Evolutionary conservation across 2,329 filamentous ascomycete species (phyloP).

Genomic region (Paramyrothecium sp.): DNA sequence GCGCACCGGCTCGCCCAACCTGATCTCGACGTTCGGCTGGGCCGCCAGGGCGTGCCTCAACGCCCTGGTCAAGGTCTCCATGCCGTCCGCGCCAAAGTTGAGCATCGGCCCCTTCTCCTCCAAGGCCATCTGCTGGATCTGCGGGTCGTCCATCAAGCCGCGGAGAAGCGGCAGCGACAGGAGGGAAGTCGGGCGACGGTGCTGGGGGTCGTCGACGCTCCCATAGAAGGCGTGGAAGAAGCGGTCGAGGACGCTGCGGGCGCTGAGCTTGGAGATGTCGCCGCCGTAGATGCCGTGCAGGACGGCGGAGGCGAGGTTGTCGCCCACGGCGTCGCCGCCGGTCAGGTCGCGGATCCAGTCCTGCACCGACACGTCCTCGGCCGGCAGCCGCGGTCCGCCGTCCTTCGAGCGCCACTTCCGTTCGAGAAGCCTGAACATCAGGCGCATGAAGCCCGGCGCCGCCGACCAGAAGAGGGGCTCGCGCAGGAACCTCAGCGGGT

Average conservation of each 20-base stretch:
- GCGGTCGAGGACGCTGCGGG: slow-evolving; percentile 51
- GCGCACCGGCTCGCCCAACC: slow-evolving; percentile 45
- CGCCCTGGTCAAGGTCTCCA: slow-evolving; percentile 57
- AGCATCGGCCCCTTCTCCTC: slow-evolving; percentile 27
- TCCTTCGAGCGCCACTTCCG: slow-evolving; percentile 5
- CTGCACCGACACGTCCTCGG: slow-evolving; percentile 31
- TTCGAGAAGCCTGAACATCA: slow-evolving; percentile 17
- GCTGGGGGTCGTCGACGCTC: slow-evolving; percentile 27
- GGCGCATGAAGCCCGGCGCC: slow-evolving; percentile 20
- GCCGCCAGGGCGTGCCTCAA: slow-evolving; percentile 48
- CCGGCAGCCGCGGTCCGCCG: slow-evolving; percentile 8
- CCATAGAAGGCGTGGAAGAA: slow-evolving; percentile 29
- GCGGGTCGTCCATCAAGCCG: slow-evolving; percentile 22
- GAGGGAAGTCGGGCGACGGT: slow-evolving; percentile 38
- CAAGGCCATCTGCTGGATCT: slow-evolving; percentile 28
- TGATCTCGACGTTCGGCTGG: slow-evolving; percentile 60
- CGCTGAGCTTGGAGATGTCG: slow-evolving; percentile 78
- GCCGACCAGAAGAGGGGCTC: slow-evolving; percentile 30
- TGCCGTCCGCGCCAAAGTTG: slow-evolving; percentile 50
- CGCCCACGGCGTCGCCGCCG: slow-evolving; percentile 42
- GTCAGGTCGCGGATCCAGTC: slow-evolving; percentile 32
- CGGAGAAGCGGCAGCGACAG: slow-evolving; percentile 26
- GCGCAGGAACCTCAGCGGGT: slow-evolving; percentile 21
- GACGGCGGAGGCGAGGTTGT: slow-evolving; percentile 74
- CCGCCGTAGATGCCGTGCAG: slow-evolving; percentile 92